Conservation (phyloP, 352 stramenopile species). For the Pythium angustatum region DNA sequence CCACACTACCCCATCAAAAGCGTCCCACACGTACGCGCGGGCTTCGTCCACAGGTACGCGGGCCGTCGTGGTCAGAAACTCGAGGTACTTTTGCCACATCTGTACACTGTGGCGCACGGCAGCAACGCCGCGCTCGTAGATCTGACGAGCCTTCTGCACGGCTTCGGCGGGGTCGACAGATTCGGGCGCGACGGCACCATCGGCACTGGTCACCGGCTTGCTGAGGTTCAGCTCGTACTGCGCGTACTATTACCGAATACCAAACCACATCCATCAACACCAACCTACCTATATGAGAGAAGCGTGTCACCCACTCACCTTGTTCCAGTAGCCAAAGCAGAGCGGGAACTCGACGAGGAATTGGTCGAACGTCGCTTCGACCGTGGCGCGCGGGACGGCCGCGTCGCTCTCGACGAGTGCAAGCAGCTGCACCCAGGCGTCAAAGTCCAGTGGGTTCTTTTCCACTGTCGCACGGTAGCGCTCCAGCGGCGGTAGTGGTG, state of each 20-base stretch:
- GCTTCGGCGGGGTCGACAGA: conserved; percentile 48
- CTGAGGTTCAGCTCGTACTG: conserved; percentile 59
- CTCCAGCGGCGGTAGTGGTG: conserved; percentile 44
- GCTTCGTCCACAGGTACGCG: conserved; percentile 64
- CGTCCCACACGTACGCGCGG: conserved; percentile 36
- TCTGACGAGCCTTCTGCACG: conserved; percentile 42
- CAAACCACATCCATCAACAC: background rate
- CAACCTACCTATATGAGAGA: too few species aligned
- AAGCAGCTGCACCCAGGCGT: conserved; percentile 75
- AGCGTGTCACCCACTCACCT: conserved; percentile 47
- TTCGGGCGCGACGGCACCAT: conserved; percentile 30
- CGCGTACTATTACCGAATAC: conserved; percentile 66
- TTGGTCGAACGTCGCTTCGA: conserved; percentile 67
- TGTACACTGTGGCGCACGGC: conserved; percentile 71
- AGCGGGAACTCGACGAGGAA: conserved; percentile 78
- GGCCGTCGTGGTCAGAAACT: conserved; percentile 69
- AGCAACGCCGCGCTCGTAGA: conserved; percentile 72
- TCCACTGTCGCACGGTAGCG: conserved; percentile 51
- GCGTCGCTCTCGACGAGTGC: conserved; percentile 69
- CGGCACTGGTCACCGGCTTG: conserved; percentile 36
- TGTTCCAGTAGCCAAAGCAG: conserved; percentile 89
- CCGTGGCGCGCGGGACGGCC: conserved; percentile 44
- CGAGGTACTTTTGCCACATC: conserved; percentile 86
- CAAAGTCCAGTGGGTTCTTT: conserved; percentile 78
- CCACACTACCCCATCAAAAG: conserved; percentile 4